Evolutionary conservation across 192 early-diverging fungal genomes (phyloP).

Genomic region (Dimargaris cristalligena): DNA sequence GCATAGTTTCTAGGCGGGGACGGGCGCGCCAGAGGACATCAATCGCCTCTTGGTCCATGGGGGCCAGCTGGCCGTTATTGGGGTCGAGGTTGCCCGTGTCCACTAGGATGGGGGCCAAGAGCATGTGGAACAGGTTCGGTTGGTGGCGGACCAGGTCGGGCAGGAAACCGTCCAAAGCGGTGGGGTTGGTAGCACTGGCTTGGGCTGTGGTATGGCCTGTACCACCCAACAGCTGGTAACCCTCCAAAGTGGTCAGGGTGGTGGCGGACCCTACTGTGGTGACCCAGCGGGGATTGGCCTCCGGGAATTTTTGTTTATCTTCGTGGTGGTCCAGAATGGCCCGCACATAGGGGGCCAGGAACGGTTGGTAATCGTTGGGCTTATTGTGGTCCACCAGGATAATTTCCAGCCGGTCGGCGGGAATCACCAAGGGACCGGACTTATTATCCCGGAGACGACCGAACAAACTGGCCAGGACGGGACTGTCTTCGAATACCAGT

Average conservation of each 20-base stretch:
- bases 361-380: slow-evolving; percentile 17
- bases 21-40: neutral
- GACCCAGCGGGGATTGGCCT: slow-evolving; percentile 14
- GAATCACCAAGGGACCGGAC: neutral
- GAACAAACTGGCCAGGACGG: slow-evolving; percentile 12
- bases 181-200: neutral
- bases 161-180: neutral
- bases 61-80: slow-evolving; percentile 4
- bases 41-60: neutral
- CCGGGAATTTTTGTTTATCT: slow-evolving; percentile 18
- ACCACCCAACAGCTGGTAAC: slow-evolving; percentile 2
- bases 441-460: neutral
- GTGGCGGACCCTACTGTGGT: slow-evolving; percentile 23
- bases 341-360: slow-evolving; percentile 18
- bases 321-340: slow-evolving; percentile 29
- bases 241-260: slow-evolving; percentile 15
- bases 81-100: slow-evolving; percentile 20
- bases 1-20: neutral
- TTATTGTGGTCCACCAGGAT: slow-evolving; percentile 23
- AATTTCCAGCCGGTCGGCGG: slow-evolving; percentile 15
- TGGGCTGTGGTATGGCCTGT: neutral
- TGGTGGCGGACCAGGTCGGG: neutral
- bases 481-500: slow-evolving; percentile 23
- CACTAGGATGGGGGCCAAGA: slow-evolving; percentile 20
- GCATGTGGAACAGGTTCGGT: slow-evolving; percentile 15